Base-by-base conservation (phyloP, 192 early-diverging fungal genomes). In the Rhizophagus prolifer region DNA sequence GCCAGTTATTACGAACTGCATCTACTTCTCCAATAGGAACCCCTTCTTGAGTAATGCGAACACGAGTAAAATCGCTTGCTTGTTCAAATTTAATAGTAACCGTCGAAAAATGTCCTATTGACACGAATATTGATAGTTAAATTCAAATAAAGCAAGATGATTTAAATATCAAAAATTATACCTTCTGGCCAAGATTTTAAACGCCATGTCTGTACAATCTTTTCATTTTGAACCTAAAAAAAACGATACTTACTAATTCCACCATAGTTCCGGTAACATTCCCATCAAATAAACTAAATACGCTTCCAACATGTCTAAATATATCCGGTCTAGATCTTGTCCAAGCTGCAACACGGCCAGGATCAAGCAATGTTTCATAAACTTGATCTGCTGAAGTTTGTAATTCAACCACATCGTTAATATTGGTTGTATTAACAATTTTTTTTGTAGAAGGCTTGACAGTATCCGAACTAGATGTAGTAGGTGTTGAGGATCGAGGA, bases 21-120 rank as follows among this genome's bases (percentile, higher is more conserved):
- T 94, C 94, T 83, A 94, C 93, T 81, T 97, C 94, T 38, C 93
- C 94, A 54, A 96, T 76, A 1, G 97, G 97, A 34, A 98, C 93
- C 8, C 92, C 91, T 13, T 85, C 87, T 82, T 98, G 97, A 66
- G 83, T 90, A 61, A 98, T 73, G 58, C 90, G 81, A 74, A 98
- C 79, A 25, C 78, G 85, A 0, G 92, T 93, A 19, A 81, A 86
- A 62, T 94, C 92, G 50, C 81, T 80, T 23, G 80, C 83, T 79
- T 97, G 90, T 50, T 91, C 88, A 54, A 98, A 86, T 9, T 83
- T 81, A 58, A 98, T 81, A 12, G 85, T 92, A 47, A 96, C 95
- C 5, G 86, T 91, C 2, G 96, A 97, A 78, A 83, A 93, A 78
- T 98, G 95, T 31, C 85, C 94, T 81, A 78, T 28, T 50, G 16